These are phyloP conservation scores for Phylloporus sp. DNA, from an alignment of 768 basidiomycete species.

Conservation along the genomic window DNA sequence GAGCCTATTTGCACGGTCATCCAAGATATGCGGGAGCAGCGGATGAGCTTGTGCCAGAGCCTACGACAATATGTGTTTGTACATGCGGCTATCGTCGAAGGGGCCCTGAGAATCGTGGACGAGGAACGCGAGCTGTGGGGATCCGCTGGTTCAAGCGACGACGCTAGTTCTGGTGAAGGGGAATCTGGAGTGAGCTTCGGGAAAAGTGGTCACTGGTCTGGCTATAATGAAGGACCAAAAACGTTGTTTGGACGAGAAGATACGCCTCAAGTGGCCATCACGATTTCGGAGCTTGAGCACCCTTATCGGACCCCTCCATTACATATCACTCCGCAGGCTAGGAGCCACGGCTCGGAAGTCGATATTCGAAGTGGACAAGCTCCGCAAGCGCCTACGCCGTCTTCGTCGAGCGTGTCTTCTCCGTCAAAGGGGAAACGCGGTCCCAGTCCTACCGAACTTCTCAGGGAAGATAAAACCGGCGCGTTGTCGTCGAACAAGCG, in stretches of 20 bases:
- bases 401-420: constrained; percentile 22
- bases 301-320: constrained; percentile 7
- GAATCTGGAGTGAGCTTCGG: constrained; percentile 3
- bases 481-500: constrained; percentile 57
- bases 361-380: constrained; percentile 2
- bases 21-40: constrained; percentile 92
- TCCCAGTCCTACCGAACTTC: constrained; percentile 68
- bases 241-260: constrained; percentile 1
- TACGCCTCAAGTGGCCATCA: neutral
- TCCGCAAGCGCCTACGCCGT: constrained; percentile 4
- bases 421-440: constrained; percentile 56
- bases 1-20: constrained; percentile 81
- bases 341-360: constrained; percentile 5
- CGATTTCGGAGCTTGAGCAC: neutral
- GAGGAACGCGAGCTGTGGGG: constrained; percentile 52
- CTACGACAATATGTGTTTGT: constrained; percentile 93
- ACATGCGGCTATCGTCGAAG: constrained; percentile 81
- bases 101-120: constrained; percentile 71
- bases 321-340: constrained; percentile 2
- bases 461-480: constrained; percentile 57
- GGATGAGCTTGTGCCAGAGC: constrained; percentile 96
- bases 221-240: constrained; percentile 11
- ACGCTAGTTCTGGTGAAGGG: constrained; percentile 15
- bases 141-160: constrained; percentile 20
- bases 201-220: constrained; percentile 17